Evolutionary conservation across 441 rosid species (phyloP).

Genomic region (Eutrema salsugineum): DNA sequence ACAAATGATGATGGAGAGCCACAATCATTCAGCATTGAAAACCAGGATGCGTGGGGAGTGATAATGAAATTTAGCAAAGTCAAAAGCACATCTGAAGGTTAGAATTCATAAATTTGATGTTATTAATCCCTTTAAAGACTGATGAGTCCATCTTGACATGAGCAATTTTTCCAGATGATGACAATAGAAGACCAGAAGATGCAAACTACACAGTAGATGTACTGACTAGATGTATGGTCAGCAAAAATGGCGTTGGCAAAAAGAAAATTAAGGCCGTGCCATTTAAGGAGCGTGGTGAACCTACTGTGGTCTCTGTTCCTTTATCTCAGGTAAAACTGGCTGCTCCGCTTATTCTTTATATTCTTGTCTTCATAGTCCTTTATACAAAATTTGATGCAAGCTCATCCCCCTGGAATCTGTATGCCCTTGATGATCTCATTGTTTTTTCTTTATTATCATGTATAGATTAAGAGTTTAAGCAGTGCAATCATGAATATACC

Average conservation of each 20-base stretch:
- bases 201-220: slow-evolving; percentile 72
- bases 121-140: background rate
- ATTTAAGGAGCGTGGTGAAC: slow-evolving; percentile 74
- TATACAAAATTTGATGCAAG: background rate
- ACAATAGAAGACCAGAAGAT: slow-evolving; percentile 70
- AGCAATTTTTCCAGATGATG: slow-evolving; percentile 56
- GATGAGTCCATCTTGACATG: slow-evolving; percentile 14
- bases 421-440: slow-evolving; percentile 14
- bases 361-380: background rate
- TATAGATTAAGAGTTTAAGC: slow-evolving; percentile 76
- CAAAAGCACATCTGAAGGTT: slow-evolving; percentile 66
- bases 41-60: slow-evolving; percentile 81
- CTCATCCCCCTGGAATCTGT: background rate
- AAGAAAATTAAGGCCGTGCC: slow-evolving; percentile 62
- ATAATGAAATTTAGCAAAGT: slow-evolving; percentile 70
- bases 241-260: slow-evolving; percentile 60
- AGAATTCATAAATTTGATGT: slow-evolving; percentile 26
- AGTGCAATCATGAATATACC: slow-evolving; percentile 77
- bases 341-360: background rate
- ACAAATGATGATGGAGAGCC: slow-evolving; percentile 49
- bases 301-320: slow-evolving; percentile 76
- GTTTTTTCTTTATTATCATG: slow-evolving; percentile 23
- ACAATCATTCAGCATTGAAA: slow-evolving; percentile 66
- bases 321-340: slow-evolving; percentile 56
- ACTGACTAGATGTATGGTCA: slow-evolving; percentile 82